A percentile compares a stretch with the other conserved stretches of the same genome.
Evolutionary conservation across 768 basidiomycete genomes (phyloP).

Genomic region (Russula earlei): DNA sequence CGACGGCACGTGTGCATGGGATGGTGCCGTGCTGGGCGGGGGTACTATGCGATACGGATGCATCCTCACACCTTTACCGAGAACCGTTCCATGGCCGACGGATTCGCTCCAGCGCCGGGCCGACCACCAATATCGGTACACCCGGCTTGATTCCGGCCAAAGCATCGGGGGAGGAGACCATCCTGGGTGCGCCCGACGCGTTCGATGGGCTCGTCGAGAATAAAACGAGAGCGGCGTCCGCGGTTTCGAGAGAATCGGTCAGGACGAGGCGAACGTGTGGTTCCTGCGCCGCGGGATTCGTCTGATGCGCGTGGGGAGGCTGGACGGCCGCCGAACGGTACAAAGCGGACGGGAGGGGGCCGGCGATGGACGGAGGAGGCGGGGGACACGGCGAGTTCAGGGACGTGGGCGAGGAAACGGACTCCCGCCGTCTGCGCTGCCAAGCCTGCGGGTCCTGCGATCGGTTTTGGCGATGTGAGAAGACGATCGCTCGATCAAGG

Average conservation of each 20-base stretch:
- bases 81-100: constrained; percentile 34
- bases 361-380: constrained; percentile 14
- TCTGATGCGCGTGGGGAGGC: background rate
- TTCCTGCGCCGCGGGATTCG: constrained; percentile 1
- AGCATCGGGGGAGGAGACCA: constrained; percentile 16
- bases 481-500: background rate
- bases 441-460: constrained; percentile 8
- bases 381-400: constrained; percentile 7
- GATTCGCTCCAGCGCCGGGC: constrained; percentile 37
- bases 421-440: constrained; percentile 10
- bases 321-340: constrained; percentile 4
- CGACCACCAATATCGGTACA: constrained; percentile 39
- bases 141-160: constrained; percentile 15
- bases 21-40: background rate
- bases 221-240: constrained; percentile 44
- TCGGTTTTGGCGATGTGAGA: background rate
- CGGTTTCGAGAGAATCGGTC: constrained; percentile 32
- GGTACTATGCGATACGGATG: constrained; percentile 46
- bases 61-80: constrained; percentile 40
- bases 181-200: constrained; percentile 16
- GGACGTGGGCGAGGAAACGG: constrained; percentile 20
- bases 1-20: background rate
- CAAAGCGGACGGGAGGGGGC: constrained; percentile 7
- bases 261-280: constrained; percentile 20
- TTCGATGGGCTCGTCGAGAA: constrained; percentile 27